A percentile compares a stretch with the other conserved stretches of the same genome.
Conservation (phyloP, 2,329 filamentous ascomycete species). For the Cytospora chrysosperma region DNA sequence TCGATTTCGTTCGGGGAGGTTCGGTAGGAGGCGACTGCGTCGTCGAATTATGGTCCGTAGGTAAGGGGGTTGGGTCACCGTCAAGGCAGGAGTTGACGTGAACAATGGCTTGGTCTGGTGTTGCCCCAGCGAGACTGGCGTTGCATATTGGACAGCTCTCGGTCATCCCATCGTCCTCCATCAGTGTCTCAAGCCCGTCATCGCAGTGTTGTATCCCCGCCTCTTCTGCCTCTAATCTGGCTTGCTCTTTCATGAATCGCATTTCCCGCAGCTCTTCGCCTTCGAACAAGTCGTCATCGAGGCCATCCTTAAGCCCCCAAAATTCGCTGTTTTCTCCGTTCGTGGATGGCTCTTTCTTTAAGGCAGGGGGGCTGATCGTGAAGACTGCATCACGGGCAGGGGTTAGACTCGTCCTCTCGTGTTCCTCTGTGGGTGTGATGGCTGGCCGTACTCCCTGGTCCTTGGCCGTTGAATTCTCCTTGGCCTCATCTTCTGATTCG, state of each 20-base stretch:
- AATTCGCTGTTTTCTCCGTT: constrained; percentile 37
- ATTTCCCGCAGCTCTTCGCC: constrained; percentile 67
- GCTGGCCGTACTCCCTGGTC: constrained; percentile 21
- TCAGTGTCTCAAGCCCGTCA: constrained; percentile 33
- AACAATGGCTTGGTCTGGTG: constrained; percentile 65
- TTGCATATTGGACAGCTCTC: constrained; percentile 76
- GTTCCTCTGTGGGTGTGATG: constrained; percentile 17
- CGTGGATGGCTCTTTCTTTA: constrained; percentile 23
- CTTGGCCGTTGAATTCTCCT: background rate
- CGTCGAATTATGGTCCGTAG: constrained; percentile 20
- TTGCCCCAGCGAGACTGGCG: constrained; percentile 58
- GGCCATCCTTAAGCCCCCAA: constrained; percentile 56
- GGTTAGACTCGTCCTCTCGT: constrained; percentile 22
- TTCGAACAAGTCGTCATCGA: constrained; percentile 49
- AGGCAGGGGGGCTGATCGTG: background rate
- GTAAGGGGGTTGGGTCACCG: constrained; percentile 66
- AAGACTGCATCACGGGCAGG: constrained; percentile 7
- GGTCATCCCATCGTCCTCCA: constrained; percentile 34
- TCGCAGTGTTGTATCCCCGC: constrained; percentile 41
- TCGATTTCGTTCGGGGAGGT: constrained; percentile 18
- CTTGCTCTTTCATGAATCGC: constrained; percentile 75
- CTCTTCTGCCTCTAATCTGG: constrained; percentile 61
- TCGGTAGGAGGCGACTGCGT: constrained; percentile 25
- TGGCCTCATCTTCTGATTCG: constrained; percentile 39
- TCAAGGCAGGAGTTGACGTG: constrained; percentile 96